phyloP scores from a whole-genome alignment of 2,329 filamentous ascomycete genomes.

The Eutypella sp. region DNA sequence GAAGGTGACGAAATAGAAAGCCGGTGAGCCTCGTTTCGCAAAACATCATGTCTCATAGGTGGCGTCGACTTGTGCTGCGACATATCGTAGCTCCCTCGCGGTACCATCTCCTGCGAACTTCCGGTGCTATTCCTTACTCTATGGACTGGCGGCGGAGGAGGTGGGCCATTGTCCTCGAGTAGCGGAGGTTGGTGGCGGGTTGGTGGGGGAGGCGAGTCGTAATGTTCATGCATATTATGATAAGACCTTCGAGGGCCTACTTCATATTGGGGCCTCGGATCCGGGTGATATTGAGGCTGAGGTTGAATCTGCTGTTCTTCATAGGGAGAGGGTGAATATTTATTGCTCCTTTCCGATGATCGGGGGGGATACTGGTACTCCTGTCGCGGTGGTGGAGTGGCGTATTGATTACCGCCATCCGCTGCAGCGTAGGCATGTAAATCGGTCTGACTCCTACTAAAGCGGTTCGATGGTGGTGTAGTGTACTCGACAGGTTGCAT shows the following conservation, averaged over 20 bases:
- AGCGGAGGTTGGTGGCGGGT: conserved; percentile 27
- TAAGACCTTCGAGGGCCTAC: conserved; percentile 16
- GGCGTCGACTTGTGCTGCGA: conserved; percentile 37
- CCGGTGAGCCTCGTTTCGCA: conserved; percentile 53
- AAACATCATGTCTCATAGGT: conserved; percentile 54
- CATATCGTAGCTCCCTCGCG: conserved; percentile 36
- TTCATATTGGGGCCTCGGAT: conserved; percentile 27
- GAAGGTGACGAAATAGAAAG: conserved; percentile 37
- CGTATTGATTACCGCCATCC: conserved; percentile 22
- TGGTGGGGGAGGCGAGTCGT: conserved; percentile 15
- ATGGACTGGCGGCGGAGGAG: conserved; percentile 54
- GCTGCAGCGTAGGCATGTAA: conserved; percentile 29
- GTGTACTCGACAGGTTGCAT: conserved; percentile 49
- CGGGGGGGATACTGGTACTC: conserved; percentile 27
- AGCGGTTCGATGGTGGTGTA: conserved; percentile 31
- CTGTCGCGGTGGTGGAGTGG: conserved; percentile 33
- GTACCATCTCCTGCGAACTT: conserved; percentile 35
- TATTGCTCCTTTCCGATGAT: conserved; percentile 17
- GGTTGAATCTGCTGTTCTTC: conserved; percentile 24
- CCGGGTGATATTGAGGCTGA: conserved; percentile 29
- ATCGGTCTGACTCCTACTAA: conserved; percentile 29
- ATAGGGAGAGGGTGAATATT: conserved; percentile 17
- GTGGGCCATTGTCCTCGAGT: conserved; percentile 37
- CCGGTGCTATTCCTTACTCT: conserved; percentile 42
- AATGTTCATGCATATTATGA: conserved; percentile 11